Conservation (phyloP, 2,329 filamentous ascomycete genomes). For the Setomelanomma holmii region DNA sequence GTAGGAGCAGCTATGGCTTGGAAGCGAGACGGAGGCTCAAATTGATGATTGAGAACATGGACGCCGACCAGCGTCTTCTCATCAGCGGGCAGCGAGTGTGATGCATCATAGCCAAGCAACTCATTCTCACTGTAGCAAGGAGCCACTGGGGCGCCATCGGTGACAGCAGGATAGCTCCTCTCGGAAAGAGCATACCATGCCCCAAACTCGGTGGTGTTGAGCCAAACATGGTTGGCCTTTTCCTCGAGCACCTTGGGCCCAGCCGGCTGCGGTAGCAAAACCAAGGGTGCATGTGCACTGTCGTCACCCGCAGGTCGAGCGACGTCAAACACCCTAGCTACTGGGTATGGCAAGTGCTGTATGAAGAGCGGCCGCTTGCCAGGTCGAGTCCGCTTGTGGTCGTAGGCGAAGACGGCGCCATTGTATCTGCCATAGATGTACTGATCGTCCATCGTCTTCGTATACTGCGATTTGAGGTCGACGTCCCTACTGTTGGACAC, state of each 20-base stretch:
- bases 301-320: slow-evolving; percentile 75
- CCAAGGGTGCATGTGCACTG: slow-evolving; percentile 73
- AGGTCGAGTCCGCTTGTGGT: slow-evolving; percentile 62
- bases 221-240: slow-evolving; percentile 65
- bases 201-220: slow-evolving; percentile 85
- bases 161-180: slow-evolving; percentile 81
- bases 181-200: slow-evolving; percentile 96
- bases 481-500: slow-evolving; percentile 87
- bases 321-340: slow-evolving; percentile 88
- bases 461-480: slow-evolving; percentile 86
- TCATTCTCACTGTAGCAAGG: slow-evolving; percentile 58
- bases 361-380: slow-evolving; percentile 41
- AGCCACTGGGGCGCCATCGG: slow-evolving; percentile 69
- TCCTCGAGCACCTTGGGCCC: slow-evolving; percentile 61
- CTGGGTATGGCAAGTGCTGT: slow-evolving; percentile 75
- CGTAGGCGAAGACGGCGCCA: slow-evolving; percentile 81
- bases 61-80: slow-evolving; percentile 49
- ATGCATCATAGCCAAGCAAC: slow-evolving; percentile 33
- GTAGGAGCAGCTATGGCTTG: slow-evolving; percentile 37
- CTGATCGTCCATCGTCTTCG: slow-evolving; percentile 78
- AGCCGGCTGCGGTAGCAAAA: slow-evolving; percentile 84
- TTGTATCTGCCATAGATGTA: slow-evolving; percentile 90
- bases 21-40: slow-evolving; percentile 28
- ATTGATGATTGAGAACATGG: slow-evolving; percentile 42
- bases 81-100: slow-evolving; percentile 36